Evolutionary conservation across 805 yeast species (phyloP), one percentile per base, ranked within the genome.

Genomic region (Candida patagonica): DNA sequence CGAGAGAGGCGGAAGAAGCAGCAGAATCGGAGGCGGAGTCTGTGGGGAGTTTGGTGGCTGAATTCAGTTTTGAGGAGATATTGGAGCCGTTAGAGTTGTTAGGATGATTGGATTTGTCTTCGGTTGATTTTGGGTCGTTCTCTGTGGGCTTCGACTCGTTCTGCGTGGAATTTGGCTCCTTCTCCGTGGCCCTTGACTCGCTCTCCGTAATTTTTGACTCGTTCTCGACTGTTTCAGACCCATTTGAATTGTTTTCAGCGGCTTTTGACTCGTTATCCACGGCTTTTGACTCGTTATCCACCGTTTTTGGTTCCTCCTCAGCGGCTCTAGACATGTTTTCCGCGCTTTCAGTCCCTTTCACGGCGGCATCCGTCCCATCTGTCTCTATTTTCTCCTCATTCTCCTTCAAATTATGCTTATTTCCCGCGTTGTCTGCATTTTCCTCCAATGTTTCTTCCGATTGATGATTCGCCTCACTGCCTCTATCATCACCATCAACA

Each of bases 21-120:
- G 44, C 35, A 12, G 40, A 29, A 10, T 23, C 36, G 12, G 29
- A 2, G 8, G 38, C 25, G n/a, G 37, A 22, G 27, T 23, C 10
- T 8, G 6, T 6, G 37, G n/a, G 5, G 12, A 8, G 19, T 22
- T 23, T n/a, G 4, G 12, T 12, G 22, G 40, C 10, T n/a, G 35
- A 26, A 5, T 26, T 20, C 5, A 29, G 31, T 13, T 29, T 29
- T 15, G 31, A 20, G 15, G 16, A 29, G 10, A 15, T 20, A 10
- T 29, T 29, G 15, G 31, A 15, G 16, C 10, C 15, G 8, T 29
- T 20, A 4, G 19, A 29, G 10, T 10, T 12, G 19, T 13, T 29
- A 7, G 31, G 31, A 4, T 10, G 10, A 15, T 4, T 29, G 10
- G 20, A 17, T 15, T 29, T 29, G 6, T 4, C 15, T 12, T 29